These are phyloP conservation scores for Alternaria novae-zelandiae DNA, from an alignment of 2,329 filamentous ascomycete genomes.

Conservation along the genomic window DNA sequence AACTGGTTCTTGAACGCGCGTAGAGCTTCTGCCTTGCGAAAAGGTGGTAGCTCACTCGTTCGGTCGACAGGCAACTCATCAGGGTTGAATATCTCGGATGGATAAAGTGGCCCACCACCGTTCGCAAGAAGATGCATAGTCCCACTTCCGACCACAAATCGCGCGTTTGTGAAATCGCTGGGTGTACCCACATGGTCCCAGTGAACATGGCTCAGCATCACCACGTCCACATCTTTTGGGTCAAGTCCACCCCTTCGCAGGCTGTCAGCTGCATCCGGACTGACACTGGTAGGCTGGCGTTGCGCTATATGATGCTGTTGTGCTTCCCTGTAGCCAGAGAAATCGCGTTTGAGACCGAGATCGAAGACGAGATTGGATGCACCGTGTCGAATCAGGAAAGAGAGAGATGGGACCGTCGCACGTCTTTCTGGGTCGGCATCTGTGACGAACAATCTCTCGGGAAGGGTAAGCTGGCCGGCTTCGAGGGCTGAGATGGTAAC, in stretches of 20 bases:
- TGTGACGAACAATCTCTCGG: constrained; percentile 56
- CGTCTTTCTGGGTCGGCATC: constrained; percentile 52
- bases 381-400: constrained; percentile 60
- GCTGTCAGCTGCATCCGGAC: constrained; percentile 52
- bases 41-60: constrained; percentile 53
- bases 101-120: constrained; percentile 45
- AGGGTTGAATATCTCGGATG: constrained; percentile 53
- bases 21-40: constrained; percentile 17
- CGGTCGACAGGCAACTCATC: constrained; percentile 52
- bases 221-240: constrained; percentile 47
- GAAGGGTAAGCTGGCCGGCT: constrained; percentile 53
- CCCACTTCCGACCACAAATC: constrained; percentile 58
- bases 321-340: constrained; percentile 51
- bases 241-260: constrained; percentile 48
- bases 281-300: constrained; percentile 54
- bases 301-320: constrained; percentile 55
- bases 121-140: constrained; percentile 36
- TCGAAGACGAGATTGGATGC: constrained; percentile 57
- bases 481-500: constrained; percentile 42
- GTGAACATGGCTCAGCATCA: constrained; percentile 62
- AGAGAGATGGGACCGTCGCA: constrained; percentile 60
- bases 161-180: constrained; percentile 56
- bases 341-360: constrained; percentile 58
- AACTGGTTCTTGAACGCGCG: constrained; percentile 27
- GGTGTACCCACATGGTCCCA: constrained; percentile 67